Evolutionary conservation across 306 rosid genomes (phyloP).

Genomic region (Ormosia emarginata): DNA sequence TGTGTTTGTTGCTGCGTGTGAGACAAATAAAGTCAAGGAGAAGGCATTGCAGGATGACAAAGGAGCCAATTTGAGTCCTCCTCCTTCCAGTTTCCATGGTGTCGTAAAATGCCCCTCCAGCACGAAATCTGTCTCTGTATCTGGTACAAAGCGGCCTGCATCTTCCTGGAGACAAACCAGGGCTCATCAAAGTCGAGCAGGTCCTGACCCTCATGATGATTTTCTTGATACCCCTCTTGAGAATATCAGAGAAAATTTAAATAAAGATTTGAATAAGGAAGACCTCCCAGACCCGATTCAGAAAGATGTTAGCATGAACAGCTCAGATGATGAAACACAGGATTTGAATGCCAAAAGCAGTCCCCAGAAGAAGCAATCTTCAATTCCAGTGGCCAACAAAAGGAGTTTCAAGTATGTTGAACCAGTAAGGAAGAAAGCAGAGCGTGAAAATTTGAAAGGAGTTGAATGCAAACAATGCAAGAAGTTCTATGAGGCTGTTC

Average conservation of each 20-base stretch:
- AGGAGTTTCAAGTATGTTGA: slow-evolving; percentile 75
- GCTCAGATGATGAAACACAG: slow-evolving; percentile 84
- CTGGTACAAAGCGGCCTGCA: slow-evolving; percentile 67
- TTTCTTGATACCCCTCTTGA: slow-evolving; percentile 92
- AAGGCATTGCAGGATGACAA: slow-evolving; percentile 36
- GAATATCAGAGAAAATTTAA: slow-evolving; percentile 63
- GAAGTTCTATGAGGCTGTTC: slow-evolving; percentile 90
- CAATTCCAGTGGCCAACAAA: slow-evolving; percentile 31
- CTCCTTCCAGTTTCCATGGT: slow-evolving; percentile 24
- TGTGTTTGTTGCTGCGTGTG: slow-evolving; percentile 28
- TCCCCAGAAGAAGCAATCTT: slow-evolving; percentile 48
- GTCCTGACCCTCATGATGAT: slow-evolving; percentile 84
- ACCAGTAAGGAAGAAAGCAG: slow-evolving; percentile 91
- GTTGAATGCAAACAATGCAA: slow-evolving; percentile 91
- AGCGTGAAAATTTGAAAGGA: slow-evolving; percentile 84
- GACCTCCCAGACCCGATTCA: slow-evolving; percentile 20
- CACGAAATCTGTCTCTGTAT: slow-evolving; percentile 37
- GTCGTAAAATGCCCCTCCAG: slow-evolving; percentile 39
- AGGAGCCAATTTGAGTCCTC: slow-evolving; percentile 32
- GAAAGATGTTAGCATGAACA: slow-evolving; percentile 31
- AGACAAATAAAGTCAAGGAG: slow-evolving; percentile 36
- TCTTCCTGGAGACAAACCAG: slow-evolving; percentile 83
- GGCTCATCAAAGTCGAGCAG: slow-evolving; percentile 60
- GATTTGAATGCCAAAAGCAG: slow-evolving; percentile 53
- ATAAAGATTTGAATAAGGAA: slow-evolving; percentile 41